Base-by-base conservation (phyloP, 495 filamentous ascomycete species). In the Thozetella sp. region DNA sequence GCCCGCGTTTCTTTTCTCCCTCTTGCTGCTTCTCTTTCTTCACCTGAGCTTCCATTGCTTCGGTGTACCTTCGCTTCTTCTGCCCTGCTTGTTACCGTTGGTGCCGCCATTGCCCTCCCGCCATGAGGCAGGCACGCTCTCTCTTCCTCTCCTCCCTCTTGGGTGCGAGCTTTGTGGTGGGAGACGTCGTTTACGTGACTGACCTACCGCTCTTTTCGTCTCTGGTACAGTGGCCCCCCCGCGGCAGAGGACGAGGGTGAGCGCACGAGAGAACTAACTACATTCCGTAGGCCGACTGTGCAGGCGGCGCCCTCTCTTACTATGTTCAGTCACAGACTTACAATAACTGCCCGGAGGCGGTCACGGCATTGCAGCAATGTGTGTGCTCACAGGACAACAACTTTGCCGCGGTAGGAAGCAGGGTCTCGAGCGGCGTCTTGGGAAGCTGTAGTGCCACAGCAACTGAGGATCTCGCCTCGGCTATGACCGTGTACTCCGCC, bases 361-460 rank as follows among this genome's bases (percentile, higher is more conserved):
- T 70, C 10, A 68, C 73, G 1, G 73, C 71, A 11, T 72, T 83
- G 0, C 76, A 79, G 62, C 75, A 70, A 10, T 83, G 81, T 37
- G 69, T 79, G 25, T 83, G 81, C 65, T 78, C 77, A 53, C 77
- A 83, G 59, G 74, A 80, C 65, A 67, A 72, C 46, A 78, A 78
- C 63, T 69, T 73, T n/a, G 69, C 63, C 9, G 73, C 72, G 9
- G 69, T 83, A 53, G 65, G 68, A 24, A 64, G 67, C 3, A 62
- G 37, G 10, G 67, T 83, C 12, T 76, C 78, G 0, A 51, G 58
- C 0, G 74, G 69, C 2, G 62, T 83, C 23, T 71, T 64, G 55
- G 67, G 71, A 46, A 70, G 63, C 19, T 83, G 80, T 40, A 75
- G 75, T 6, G 63, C 67, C 15, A 75, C 72, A 0, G 79, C 79